These are phyloP conservation scores for Tricholomella constricta DNA, from an alignment of 768 basidiomycete species.

Conservation along the genomic window DNA sequence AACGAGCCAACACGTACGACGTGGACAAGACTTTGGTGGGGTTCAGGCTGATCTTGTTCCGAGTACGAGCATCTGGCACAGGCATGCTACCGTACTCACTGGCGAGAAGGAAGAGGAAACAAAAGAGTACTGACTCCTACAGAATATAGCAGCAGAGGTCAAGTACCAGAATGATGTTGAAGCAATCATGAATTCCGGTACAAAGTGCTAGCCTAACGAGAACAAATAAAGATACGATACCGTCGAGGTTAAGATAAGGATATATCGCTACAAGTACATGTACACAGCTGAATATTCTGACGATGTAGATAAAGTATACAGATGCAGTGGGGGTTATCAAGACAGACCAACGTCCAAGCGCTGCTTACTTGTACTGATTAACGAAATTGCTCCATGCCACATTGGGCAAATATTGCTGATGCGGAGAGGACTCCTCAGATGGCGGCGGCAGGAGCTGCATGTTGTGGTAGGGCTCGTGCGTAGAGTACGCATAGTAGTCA, in stretches of 20 bases:
- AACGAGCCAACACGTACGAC: conserved; percentile 42
- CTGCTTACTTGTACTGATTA: conserved; percentile 40
- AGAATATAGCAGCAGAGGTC: background rate
- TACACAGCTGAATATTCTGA: conserved; percentile 11
- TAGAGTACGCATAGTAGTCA: conserved; percentile 33
- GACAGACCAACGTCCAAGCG: background rate
- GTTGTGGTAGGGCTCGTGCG: conserved; percentile 20
- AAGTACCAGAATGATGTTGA: background rate
- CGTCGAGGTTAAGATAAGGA: conserved; percentile 13
- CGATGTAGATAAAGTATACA: conserved; percentile 11
- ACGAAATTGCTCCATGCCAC: conserved; percentile 53
- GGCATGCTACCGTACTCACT: conserved; percentile 45
- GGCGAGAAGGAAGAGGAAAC: conserved; percentile 2
- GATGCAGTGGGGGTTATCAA: background rate
- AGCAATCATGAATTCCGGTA: background rate
- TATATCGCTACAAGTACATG: conserved; percentile 21
- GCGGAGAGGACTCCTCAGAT: conserved; percentile 32
- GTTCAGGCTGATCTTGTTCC: conserved; percentile 63
- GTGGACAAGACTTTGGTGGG: conserved; percentile 54
- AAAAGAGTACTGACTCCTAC: conserved; percentile 1
- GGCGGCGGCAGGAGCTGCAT: conserved; percentile 27
- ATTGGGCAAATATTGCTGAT: conserved; percentile 35
- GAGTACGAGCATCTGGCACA: conserved; percentile 66
- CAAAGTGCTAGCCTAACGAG: conserved; percentile 21
- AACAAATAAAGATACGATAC: conserved; percentile 29